A percentile compares a stretch with the other conserved stretches of the same genome.
These are phyloP conservation scores for Edaphochlamys debaryana DNA, from an alignment of 139 green algal species.

Conservation along the genomic window DNA sequence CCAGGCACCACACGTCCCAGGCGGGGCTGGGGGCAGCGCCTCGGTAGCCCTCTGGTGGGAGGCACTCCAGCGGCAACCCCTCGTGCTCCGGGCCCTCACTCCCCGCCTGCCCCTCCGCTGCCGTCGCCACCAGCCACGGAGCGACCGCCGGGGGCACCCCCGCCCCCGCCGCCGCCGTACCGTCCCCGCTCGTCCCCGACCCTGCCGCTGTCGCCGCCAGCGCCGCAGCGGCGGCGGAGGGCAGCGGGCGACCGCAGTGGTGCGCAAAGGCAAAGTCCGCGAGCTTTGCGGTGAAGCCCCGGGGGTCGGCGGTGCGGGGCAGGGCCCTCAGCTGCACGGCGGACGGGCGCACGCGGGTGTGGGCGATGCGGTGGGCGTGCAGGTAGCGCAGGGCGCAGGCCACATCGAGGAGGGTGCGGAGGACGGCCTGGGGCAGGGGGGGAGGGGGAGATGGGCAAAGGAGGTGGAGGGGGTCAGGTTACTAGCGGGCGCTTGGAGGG, in stretches of 20 bases:
- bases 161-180: background rate
- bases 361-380: background rate
- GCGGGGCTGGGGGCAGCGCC: background rate
- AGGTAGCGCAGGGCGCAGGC: background rate
- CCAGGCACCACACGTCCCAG: no score
- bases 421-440: background rate
- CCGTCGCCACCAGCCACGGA: background rate
- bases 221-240: no score
- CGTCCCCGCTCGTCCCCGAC: background rate
- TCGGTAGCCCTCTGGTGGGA: background rate
- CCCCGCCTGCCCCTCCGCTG: background rate
- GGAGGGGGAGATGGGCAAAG: background rate
- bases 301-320: background rate
- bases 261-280: slow-evolving; percentile 2
- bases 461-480: background rate
- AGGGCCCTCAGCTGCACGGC: background rate
- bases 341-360: background rate
- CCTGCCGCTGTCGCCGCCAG: background rate
- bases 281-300: background rate
- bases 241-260: no score
- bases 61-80: background rate
- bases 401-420: background rate
- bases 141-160: background rate
- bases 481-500: no score
- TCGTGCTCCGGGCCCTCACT: no score